Percentiles rank a stretch among this genome's conserved stretches.
Evolutionary conservation across 2,329 filamentous ascomycete species (phyloP).

Genomic region (Penicillium sp.): DNA sequence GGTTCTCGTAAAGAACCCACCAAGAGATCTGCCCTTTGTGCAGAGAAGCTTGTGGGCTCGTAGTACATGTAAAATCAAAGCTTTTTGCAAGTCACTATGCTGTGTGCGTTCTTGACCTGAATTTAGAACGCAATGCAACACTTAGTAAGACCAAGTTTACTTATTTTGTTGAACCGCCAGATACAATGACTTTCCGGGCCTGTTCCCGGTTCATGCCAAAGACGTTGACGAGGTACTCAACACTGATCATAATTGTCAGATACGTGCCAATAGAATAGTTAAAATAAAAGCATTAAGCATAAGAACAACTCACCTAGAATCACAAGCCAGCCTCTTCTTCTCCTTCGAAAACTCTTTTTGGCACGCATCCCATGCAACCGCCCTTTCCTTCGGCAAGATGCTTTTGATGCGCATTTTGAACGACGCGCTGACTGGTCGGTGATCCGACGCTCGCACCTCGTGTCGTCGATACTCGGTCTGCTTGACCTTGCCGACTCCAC

Average conservation of each 20-base stretch:
- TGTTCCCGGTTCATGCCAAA: slow-evolving; percentile 55
- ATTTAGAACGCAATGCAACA: neutral
- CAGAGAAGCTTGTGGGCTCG: neutral
- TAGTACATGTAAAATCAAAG: neutral
- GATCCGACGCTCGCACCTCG: slow-evolving; percentile 86
- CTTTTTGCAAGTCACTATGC: neutral
- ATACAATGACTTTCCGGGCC: slow-evolving; percentile 44
- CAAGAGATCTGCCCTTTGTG: neutral
- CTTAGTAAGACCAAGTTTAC: neutral
- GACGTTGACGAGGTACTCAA: slow-evolving; percentile 62
- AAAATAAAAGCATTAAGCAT: slow-evolving; percentile 1
- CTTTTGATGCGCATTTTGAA: slow-evolving; percentile 84
- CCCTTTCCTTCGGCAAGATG: slow-evolving; percentile 64
- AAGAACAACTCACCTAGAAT: slow-evolving; percentile 67
- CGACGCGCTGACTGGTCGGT: slow-evolving; percentile 81
- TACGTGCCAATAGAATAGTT: neutral
- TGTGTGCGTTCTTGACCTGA: neutral
- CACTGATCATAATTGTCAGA: slow-evolving; percentile 37
- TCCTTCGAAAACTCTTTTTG: slow-evolving; percentile 71
- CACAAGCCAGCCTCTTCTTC: slow-evolving; percentile 62
- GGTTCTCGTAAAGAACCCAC: neutral
- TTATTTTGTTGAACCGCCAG: slow-evolving; percentile 18
- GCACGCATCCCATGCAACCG: slow-evolving; percentile 66
- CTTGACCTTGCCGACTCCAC: slow-evolving; percentile 74
- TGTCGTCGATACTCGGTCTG: slow-evolving; percentile 85